Evolutionary conservation across 345 rosid genomes (phyloP), one percentile per base, ranked within the genome.

Genomic region (sweet orange (Citrus sinensis)): DNA sequence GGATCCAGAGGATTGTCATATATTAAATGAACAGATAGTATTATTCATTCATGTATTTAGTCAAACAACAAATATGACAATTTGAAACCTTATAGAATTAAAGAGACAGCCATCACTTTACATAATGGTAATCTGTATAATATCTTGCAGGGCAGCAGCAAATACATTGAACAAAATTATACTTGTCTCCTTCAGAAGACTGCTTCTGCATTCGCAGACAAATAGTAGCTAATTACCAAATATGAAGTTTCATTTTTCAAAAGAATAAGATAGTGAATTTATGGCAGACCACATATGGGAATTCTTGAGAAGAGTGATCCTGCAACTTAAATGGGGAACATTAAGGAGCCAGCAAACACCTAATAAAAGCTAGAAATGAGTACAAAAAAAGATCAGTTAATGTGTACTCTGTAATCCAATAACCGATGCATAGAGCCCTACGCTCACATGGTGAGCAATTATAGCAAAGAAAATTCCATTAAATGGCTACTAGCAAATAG

Each of bases 381-480:
- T 16, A 63, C 72, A 63, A 67, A 35, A 24, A 25, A n/a, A 39
- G 35, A 59, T n/a, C 46, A 29, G 40, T 19, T 40, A 34, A 60
- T 51, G 60, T 39, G 68, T 46, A 20, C n/a, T 60, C 39, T 19
- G 35, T 42, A 56, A 8, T 59, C 42, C 32, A 10, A 8, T 0
- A 9, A 39, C 6, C 42, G 17, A 71, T 66, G n/a, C 60, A 63
- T 19, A 20, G 17, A 34, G 5, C 64, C 46, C 73, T 35, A 70
- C 17, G 62, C 70, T 55, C 80, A 78, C 82, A 71, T 80, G 76
- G 55, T 37, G 46, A 42, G 70, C 80, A 78, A 34, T 63, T 34
- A 70, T 24, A 25, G 22, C 55, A 77, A 29, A 56, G 4, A 22
- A 58, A 67, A 66, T 51, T n/a, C 35, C 17, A 68, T 71, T 56